Evolutionary conservation across 352 stramenopile genomes (phyloP), one percentile per base, ranked within the genome.

Genomic region (Phytophthora multivora): DNA sequence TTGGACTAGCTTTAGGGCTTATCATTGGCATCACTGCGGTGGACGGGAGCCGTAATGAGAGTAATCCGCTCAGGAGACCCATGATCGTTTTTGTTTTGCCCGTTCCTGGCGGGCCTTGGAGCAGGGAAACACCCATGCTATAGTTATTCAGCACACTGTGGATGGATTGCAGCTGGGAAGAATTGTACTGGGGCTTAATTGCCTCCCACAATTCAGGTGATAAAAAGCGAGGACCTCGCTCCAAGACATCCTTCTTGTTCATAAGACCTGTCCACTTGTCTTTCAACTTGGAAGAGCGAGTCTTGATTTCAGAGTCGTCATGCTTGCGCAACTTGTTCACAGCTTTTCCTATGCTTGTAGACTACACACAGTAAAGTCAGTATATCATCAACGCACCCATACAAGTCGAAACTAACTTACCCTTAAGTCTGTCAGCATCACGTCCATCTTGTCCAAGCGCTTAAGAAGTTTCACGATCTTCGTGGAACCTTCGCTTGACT

Each of bases 91-190:
- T 95, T 2, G 95, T 98, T 69, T 98, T 98, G 30, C 95, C 95
- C 15, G 93, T 98, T 56, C 96, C 96, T 1, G 97, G 97, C 5
- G 96, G 96, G 12, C 96, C 97, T 77, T 99, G 96, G 5, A 99
- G 79, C 25, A 96, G 49, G n/a, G 83, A 95, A 21, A 96, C 83
- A 13, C 84, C 88, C 28, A 83, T 73, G 9, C 60, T 85, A 69
- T 96, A 96, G 68, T 96, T 95, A 72, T 93, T 95, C 5, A 96
- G 57, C 19, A 93, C 86, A 39, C 77, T 95, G 61, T 95, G 84
- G 39, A 96, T 89, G 10, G 84, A 92, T 55, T 96, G 88, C 26
- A 96, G 68, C 60, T 96, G 88, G 10, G 86, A 95, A 43, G 85
- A 79, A 39, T 96, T 96, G 68, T 95, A 96, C 61, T 90, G 86